These are phyloP conservation scores for Bipolaris sorokiniana DNA, from an alignment of 2,329 filamentous ascomycete genomes.

Conservation along the genomic window DNA sequence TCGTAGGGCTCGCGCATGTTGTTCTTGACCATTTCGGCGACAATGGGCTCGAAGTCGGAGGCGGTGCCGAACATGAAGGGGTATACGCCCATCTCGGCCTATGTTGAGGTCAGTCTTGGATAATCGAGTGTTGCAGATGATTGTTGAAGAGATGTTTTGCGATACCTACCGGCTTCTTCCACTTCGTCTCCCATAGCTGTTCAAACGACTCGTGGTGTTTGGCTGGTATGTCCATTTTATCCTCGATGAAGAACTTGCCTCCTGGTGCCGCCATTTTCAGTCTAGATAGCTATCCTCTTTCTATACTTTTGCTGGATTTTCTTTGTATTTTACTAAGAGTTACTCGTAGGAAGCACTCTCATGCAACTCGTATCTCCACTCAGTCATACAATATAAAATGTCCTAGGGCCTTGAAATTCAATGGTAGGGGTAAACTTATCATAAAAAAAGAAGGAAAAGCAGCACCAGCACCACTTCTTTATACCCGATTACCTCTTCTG, in stretches of 20 bases:
- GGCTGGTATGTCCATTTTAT: slow-evolving; percentile 51
- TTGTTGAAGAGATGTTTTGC: slow-evolving; percentile 22
- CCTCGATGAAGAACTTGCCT: slow-evolving; percentile 55
- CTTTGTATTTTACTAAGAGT: not conserved
- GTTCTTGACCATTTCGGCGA: slow-evolving; percentile 65
- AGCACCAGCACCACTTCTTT: not conserved
- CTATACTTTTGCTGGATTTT: not conserved
- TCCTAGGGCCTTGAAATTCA: not conserved
- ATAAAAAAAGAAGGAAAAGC: not conserved
- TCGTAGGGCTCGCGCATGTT: slow-evolving; percentile 69
- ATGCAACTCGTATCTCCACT: not conserved
- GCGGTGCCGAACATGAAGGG: slow-evolving; percentile 75
- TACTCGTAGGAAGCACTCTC: not conserved
- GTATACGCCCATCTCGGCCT: slow-evolving; percentile 65
- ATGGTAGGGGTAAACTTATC: not conserved
- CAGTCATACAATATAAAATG: not conserved
- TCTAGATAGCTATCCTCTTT: not conserved
- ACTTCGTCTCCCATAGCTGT: slow-evolving; percentile 74
- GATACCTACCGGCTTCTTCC: slow-evolving; percentile 66
- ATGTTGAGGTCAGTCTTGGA: no score
- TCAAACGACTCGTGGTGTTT: slow-evolving; percentile 56
- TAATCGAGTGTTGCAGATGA: no score
- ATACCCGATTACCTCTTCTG: not conserved
- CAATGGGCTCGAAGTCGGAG: slow-evolving; percentile 73
- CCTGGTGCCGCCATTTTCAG: slow-evolving; percentile 50